phyloP scores from a whole-genome alignment of 116 monocot species.

The Papilionanthe hybrid region DNA sequence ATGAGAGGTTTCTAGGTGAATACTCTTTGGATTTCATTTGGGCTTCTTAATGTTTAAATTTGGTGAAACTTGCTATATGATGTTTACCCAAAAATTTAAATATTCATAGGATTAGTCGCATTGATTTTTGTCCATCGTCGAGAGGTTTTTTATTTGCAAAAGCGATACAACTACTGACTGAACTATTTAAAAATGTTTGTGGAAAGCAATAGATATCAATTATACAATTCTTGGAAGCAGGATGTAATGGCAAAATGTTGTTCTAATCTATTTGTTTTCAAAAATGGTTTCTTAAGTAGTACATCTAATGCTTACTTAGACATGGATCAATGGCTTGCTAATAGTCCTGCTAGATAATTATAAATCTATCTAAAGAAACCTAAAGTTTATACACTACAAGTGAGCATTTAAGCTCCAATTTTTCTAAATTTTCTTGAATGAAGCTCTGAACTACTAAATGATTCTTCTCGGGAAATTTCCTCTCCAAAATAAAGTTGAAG shows the following conservation, averaged over 20 bases:
- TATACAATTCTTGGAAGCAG: neutral
- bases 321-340: neutral
- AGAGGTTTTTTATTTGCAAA: neutral
- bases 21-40: neutral
- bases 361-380: neutral
- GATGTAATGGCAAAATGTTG: neutral
- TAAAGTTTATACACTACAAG: neutral
- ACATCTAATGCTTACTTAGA: neutral
- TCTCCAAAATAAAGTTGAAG: neutral
- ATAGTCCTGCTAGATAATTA: neutral
- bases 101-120: neutral
- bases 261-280: neutral
- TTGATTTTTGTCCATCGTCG: neutral
- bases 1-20: neutral
- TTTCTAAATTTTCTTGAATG: neutral
- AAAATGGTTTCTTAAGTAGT: neutral
- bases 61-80: neutral
- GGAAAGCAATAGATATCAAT: neutral
- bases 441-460: neutral
- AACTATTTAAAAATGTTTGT: too few species aligned
- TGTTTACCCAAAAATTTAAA: neutral
- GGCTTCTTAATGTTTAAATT: neutral
- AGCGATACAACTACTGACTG: too few species aligned
- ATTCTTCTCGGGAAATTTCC: neutral
- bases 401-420: neutral